phyloP scores from a whole-genome alignment of 2,329 filamentous ascomycete species.

The Apiospora rasikravindrae region DNA sequence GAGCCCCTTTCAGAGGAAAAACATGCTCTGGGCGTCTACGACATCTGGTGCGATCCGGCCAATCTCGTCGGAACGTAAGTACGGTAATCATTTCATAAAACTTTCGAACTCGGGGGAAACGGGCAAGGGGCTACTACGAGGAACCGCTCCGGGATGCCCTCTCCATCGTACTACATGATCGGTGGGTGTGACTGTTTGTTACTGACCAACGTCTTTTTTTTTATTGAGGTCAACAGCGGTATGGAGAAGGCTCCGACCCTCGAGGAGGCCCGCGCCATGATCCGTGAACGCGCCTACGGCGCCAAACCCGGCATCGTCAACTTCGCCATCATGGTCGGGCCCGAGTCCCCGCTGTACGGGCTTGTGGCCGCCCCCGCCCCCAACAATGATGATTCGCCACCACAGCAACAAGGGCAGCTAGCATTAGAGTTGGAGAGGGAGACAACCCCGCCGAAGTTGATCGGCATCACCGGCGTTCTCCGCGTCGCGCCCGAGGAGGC shows the following conservation, averaged over 20 bases:
- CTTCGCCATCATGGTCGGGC: slow-evolving; percentile 19
- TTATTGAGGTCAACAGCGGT: neutral
- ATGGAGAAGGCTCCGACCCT: neutral
- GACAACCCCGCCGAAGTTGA: neutral
- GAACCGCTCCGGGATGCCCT: too few relatives aligned
- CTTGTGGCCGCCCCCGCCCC: neutral
- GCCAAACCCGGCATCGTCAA: slow-evolving; percentile 13
- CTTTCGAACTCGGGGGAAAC: too few relatives aligned
- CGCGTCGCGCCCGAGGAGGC: slow-evolving; percentile 13
- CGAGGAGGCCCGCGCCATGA: neutral
- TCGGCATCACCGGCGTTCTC: slow-evolving; percentile 7
- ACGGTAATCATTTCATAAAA: too few relatives aligned
- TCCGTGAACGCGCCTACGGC: neutral
- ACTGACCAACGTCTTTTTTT: too few relatives aligned
- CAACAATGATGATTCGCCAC: neutral
- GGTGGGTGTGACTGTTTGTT: neutral
- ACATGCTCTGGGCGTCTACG: neutral
- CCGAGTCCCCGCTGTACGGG: neutral
- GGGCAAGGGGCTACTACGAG: too few relatives aligned
- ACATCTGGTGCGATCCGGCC: neutral
- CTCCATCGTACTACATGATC: too few relatives aligned
- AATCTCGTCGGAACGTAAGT: slow-evolving; percentile 7
- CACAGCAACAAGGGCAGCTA: neutral
- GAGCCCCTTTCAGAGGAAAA: neutral
- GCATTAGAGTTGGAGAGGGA: too few relatives aligned